Base-by-base conservation (phyloP, 345 rosid genomes). In the Citrus unshiu region DNA sequence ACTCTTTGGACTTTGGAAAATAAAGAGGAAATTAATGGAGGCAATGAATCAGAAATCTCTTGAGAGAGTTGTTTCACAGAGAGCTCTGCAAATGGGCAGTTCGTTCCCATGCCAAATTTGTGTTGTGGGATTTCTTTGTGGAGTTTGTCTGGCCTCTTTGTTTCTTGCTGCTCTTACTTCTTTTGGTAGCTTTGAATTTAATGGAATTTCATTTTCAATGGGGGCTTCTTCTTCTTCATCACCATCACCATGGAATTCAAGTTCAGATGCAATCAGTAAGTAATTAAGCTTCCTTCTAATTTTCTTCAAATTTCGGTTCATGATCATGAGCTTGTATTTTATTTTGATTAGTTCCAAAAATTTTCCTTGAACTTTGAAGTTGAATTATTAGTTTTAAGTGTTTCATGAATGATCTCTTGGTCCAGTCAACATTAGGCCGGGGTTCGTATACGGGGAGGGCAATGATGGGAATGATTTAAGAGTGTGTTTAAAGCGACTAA, bases 21-120 rank as follows among this genome's bases (percentile, higher is more conserved):
- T 24, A 46, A 22, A 5, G 68, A 62, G 75, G 59, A 65, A 8
- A 46, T 12, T 13, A 1, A 92, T 90, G 98, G 94, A 91, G 83
- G 70, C 86, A 58, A 58, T 82, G 72, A 86, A 82, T 62, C 92
- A 86, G 81, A 96, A 90, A 88, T 85, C 89, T 54, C 78, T 96
- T 29, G 98, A 96, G 81, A 96, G 92, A 80, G 84, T 91, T 12
- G 86, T 96, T 68, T 94, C 97, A 75, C 97, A 93, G 79, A 94
- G 66, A 79, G 99, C 97, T 73, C 60, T 93, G 80, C 94, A 91
- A 78, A 90, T 93, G 88, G 93, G 98, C 0, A 90, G 79, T 80
- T 96, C 99, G 77, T 93, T 94, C 87, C 85, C 95, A 49, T 96
- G 98, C 76, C 99, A 94, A 83, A 87, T 96, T 40, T 94, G 98